Evolutionary conservation across 2,329 filamentous ascomycete genomes (phyloP).

Genomic region (Ceratocystis lukuohia): DNA sequence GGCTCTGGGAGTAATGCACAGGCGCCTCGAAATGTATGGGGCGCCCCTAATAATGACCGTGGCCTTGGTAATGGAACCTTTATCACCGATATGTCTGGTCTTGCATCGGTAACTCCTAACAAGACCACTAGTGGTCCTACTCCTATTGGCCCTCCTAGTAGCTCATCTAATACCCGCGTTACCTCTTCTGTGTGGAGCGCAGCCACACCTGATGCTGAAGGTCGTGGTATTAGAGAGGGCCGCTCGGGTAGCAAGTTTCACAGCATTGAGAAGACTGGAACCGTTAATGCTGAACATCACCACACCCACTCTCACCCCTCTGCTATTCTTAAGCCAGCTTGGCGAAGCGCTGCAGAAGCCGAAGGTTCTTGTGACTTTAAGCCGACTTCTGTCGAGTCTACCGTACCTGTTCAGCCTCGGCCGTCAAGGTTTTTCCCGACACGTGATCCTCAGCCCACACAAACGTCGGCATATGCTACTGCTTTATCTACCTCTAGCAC

Average conservation of each 20-base stretch:
- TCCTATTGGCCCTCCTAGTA: slow-evolving; percentile 32
- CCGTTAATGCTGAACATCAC: not conserved
- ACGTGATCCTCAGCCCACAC: slow-evolving; percentile 35
- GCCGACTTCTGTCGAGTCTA: slow-evolving; percentile 18
- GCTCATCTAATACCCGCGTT: not conserved
- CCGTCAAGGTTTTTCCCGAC: slow-evolving; percentile 50
- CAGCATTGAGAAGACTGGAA: not conserved
- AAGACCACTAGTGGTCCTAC: slow-evolving; percentile 29
- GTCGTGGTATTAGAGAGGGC: not conserved
- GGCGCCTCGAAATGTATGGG: slow-evolving; percentile 54
- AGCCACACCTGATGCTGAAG: not conserved
- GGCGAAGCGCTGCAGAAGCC: slow-evolving; percentile 11
- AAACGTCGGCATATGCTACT: not conserved
- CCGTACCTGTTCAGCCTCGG: slow-evolving; percentile 33
- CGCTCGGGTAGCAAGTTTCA: not conserved
- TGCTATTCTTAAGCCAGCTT: slow-evolving; percentile 15
- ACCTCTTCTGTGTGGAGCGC: not conserved
- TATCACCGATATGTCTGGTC: slow-evolving; percentile 40
- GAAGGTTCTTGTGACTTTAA: not conserved
- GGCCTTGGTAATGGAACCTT: slow-evolving; percentile 70
- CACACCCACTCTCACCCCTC: not conserved
- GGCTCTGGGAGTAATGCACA: slow-evolving; percentile 29
- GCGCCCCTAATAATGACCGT: slow-evolving; percentile 55
- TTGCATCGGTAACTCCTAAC: slow-evolving; percentile 23
- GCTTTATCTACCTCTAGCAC: not conserved